Conservation (phyloP, 306 rosid genomes). For the Quercus gilva region DNA sequence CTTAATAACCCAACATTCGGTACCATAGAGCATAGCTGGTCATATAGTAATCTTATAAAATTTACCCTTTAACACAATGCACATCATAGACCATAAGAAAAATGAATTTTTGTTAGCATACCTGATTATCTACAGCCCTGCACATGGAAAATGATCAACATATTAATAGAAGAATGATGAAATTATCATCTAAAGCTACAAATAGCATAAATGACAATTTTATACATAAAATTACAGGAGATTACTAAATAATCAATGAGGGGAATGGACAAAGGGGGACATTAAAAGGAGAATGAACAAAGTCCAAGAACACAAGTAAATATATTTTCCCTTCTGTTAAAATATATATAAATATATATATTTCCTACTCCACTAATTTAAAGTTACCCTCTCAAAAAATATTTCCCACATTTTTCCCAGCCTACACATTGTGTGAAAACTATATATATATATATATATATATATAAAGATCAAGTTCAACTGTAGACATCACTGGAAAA, state of each 20-base stretch:
- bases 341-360: not conserved
- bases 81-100: not conserved
- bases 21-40: too few species aligned
- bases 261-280: not conserved
- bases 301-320: not conserved
- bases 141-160: slow-evolving; percentile 30
- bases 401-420: too few species aligned
- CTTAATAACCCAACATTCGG: too few species aligned
- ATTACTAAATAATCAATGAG: not conserved
- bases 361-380: too few species aligned
- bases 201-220: not conserved
- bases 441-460: too few species aligned
- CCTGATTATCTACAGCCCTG: slow-evolving; percentile 99
- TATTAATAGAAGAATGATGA: slow-evolving; percentile 25
- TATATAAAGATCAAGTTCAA: too few species aligned
- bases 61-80: too few species aligned
- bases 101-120: slow-evolving; percentile 22
- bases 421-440: too few species aligned
- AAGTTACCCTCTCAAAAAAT: too few species aligned
- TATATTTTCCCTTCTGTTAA: not conserved
- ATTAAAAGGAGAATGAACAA: not conserved
- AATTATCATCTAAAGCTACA: not conserved
- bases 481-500: too few species aligned
- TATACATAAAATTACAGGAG: not conserved
- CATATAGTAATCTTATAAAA: too few species aligned